Base-by-base conservation (phyloP, 2,329 filamentous ascomycete species). In the Pseudocercospora vitis region DNA sequence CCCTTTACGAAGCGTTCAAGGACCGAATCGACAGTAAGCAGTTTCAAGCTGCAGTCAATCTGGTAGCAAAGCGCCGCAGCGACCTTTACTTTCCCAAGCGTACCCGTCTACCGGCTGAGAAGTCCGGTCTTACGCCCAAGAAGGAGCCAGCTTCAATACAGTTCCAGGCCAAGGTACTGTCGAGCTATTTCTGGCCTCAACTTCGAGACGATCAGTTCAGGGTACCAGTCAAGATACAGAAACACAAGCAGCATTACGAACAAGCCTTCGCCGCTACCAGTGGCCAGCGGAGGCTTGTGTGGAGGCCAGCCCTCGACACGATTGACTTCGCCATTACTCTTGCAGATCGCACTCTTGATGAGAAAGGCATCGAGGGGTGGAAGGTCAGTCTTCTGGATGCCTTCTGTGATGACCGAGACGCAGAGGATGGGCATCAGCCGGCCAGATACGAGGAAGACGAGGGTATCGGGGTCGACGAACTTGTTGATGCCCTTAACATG, bases 151-250 rank as follows among this genome's bases (percentile, higher is more conserved):
- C 26, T n/a, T 33, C 9, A 12, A 45, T 51, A 8, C 24, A 53
- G 11, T 62, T 64, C 50, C 54, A 62, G 16, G 54, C 57, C 24
- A 91, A 94, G 68, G 92, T 97, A 48, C 77, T 97, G 4, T 96
- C 91, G 0, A 84, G 91, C 18, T 84, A 96, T 57, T 99, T 95
- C 76, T 99, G 94, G 94, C 94, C 94, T 0, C 81, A 85, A 7
- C 77, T 96, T 18, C 82, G 88, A 46, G 81, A 85, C 56, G 86
- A 89, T 52, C 76, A 78, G 2, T 91, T 91, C 67, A 69, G 74
- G 18, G 75, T 91, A 2, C 89, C 89, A 1, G 55, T 70, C 0
- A 74, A 77, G 1, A 80, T 90, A 16, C 62, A 69, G 4, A 71
- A 78, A 3, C 74, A 88, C 24, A 89, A 95, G 68, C 74, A 80